Base-by-base conservation (phyloP, 495 filamentous ascomycete genomes). In the Tetracladium setigerum region DNA sequence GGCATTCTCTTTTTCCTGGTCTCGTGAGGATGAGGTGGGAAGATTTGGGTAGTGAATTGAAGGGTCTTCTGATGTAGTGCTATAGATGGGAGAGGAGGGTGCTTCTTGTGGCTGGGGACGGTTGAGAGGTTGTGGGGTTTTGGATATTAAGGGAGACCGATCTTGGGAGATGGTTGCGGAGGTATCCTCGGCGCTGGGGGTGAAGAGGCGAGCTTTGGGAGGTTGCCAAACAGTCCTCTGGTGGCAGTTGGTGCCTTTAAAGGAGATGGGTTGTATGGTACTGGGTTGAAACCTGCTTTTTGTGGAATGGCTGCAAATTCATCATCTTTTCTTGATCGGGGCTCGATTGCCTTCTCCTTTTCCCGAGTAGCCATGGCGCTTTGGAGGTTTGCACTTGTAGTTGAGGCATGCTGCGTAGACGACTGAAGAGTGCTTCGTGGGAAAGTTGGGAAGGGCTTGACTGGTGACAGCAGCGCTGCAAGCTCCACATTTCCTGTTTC, bases 211-310 rank as follows among this genome's bases (percentile, higher is more conserved):
- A 33, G 31, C 33, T 33, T 41, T n/a, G 30, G 16, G 10, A 34
- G 19, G 1, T 34, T 30, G 22, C 39, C 39, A 27, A 56, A 49
- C 8, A 56, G 34, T 2, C 32, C 40, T 11, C 27, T 18, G 10
- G 38, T 17, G 2, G 38, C 9, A 36, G 45, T 15, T 3, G 22
- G n/a, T 24, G 46, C 10, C 15, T 42, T 18, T 36, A 53, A 53
- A 2, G 24, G 9, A 31, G 52, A 18, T 49, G 16, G 50, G 12
- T 64, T 51, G 5, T 70, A 58, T 14, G 57, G 58, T 27, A 60
- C 60, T 12, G 74, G 73, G 0, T 67, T 71, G 44, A 77, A 77
- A 30, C 73, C 70, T 41, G 50, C 49, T 57, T 76, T 75, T 44
- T 76, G 72, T 13, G 66, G 64, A 35, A 73, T 65, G 13, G 48